Conservation (phyloP, 345 rosid genomes). For the Microcos paniculata region DNA sequence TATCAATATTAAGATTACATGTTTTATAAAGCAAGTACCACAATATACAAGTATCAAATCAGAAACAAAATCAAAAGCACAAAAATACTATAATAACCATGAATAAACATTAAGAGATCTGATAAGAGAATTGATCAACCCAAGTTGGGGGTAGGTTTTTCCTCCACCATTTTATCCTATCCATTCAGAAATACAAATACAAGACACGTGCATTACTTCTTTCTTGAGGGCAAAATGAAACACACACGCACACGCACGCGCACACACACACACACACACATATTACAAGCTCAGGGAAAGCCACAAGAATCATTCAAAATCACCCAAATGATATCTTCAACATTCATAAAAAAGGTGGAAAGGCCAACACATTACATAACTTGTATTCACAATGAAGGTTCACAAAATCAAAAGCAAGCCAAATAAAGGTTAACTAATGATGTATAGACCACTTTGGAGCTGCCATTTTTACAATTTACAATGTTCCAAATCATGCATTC, state of each 20-base stretch:
- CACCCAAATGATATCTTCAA: background rate
- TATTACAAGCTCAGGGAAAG: background rate
- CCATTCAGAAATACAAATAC: background rate
- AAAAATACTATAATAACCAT: background rate
- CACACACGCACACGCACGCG: too few relatives aligned
- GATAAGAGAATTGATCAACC: background rate
- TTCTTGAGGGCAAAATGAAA: too few relatives aligned
- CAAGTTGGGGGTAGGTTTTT: background rate
- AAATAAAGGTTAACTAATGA: background rate
- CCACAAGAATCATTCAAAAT: background rate
- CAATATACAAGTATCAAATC: background rate
- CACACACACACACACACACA: background rate
- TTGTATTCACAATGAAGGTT: background rate
- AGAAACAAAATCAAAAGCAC: background rate
- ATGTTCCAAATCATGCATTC: background rate
- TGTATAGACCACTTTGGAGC: too few relatives aligned
- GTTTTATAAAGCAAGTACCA: background rate
- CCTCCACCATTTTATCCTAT: background rate
- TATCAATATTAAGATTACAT: background rate
- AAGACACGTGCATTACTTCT: background rate
- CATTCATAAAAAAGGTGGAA: background rate
- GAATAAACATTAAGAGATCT: background rate
- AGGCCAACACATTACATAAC: background rate
- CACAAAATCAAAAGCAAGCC: background rate
- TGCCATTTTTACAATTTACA: background rate